phyloP scores from a whole-genome alignment of 2,329 filamentous ascomycete genomes.

The Penicillium capsulatum region DNA sequence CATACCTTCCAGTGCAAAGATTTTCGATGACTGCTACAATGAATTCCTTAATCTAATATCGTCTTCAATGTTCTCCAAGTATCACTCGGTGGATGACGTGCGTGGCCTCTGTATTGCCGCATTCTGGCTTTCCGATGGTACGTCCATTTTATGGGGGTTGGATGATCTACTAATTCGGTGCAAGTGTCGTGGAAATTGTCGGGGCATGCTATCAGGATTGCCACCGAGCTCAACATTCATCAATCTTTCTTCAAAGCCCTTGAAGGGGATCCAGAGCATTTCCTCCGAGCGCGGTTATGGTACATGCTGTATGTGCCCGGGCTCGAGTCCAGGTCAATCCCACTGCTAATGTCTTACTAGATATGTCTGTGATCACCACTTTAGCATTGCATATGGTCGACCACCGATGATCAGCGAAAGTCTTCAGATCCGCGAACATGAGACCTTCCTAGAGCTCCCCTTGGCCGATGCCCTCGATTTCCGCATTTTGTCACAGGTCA shows the following conservation, averaged over 20 bases:
- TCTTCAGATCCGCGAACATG: conserved; percentile 26
- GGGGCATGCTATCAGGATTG: conserved; percentile 19
- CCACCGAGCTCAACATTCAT: conserved; percentile 24
- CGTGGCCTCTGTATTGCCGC: conserved; percentile 47
- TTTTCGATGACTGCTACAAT: conserved; percentile 12
- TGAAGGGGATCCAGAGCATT: conserved; percentile 19
- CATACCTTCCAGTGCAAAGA: conserved; percentile 17
- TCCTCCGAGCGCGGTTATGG: conserved; percentile 27
- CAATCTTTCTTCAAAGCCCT: conserved; percentile 22
- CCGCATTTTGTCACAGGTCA: too few relatives aligned
- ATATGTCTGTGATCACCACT: conserved; percentile 40
- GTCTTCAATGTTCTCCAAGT: conserved; percentile 44
- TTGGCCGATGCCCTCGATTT: not conserved
- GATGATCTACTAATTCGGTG: not conserved
- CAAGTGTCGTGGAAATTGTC: not conserved
- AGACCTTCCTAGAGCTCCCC: not conserved
- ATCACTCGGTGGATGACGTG: conserved; percentile 42
- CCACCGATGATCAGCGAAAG: conserved; percentile 35
- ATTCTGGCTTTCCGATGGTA: too few relatives aligned
- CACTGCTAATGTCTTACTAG: too few relatives aligned
- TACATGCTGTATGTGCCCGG: too few relatives aligned
- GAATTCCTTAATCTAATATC: conserved; percentile 38
- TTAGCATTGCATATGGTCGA: conserved; percentile 36
- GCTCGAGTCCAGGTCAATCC: too few relatives aligned
- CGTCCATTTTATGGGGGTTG: too few relatives aligned